A percentile compares a stretch with the other conserved stretches of the same genome.
These are phyloP conservation scores for Colletotrichum neosansevieriae DNA, from an alignment of 2,329 filamentous ascomycete species.

Conservation along the genomic window DNA sequence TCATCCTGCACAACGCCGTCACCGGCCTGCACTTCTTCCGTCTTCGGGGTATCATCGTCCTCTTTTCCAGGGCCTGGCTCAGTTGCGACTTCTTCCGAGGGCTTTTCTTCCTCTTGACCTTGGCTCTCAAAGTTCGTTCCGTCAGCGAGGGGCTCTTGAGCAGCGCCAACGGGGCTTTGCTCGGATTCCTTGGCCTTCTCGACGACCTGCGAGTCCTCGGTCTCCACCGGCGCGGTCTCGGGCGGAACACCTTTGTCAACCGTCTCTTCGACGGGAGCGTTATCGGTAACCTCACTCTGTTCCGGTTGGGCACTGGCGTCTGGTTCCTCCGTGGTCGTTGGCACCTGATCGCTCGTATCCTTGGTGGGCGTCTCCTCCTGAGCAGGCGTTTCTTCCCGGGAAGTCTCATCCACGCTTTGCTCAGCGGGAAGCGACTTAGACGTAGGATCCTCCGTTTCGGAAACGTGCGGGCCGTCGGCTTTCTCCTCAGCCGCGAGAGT, in stretches of 20 bases:
- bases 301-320: neutral
- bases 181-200: neutral
- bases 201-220: neutral
- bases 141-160: neutral
- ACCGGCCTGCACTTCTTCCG: neutral
- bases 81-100: neutral
- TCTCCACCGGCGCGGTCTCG: no score
- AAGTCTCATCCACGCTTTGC: neutral
- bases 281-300: neutral
- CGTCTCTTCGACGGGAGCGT: neutral
- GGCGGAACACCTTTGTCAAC: neutral
- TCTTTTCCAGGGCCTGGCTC: conserved; percentile 36
- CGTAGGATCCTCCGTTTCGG: no score
- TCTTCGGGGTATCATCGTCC: conserved; percentile 9
- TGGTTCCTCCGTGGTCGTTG: neutral
- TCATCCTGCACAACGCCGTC: neutral
- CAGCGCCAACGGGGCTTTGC: conserved; percentile 6
- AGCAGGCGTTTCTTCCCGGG: neutral
- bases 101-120: neutral
- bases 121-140: neutral
- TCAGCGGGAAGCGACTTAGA: neutral
- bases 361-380: neutral
- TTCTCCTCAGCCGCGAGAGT: no score
- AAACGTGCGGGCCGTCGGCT: no score
- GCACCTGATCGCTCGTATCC: neutral